Evolutionary conservation across 176 grass and related monocot genomes (phyloP), one percentile per base, ranked within the genome.

Genomic region (Tillandsia fasciculata): DNA sequence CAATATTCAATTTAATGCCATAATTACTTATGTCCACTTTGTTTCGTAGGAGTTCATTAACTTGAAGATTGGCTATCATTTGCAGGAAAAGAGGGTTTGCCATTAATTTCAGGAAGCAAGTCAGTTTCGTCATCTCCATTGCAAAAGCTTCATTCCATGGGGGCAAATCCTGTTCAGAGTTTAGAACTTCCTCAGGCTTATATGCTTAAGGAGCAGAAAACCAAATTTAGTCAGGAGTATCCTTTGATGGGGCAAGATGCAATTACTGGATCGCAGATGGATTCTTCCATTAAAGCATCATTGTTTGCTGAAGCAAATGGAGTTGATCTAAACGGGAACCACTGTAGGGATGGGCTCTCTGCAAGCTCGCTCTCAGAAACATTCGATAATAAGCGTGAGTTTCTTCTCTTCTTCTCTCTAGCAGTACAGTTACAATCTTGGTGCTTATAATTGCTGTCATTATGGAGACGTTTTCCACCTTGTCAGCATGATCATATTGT

Each of bases 341-440:
- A 72, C 73, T 87, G 85, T 12, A 79, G 92, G 53, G 85, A 87
- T 72, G 83, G 83, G 0, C 71, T 83, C 78, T 87, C 90, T 73
- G 91, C 93, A 58, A 87, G 88, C 70, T 92, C 89, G 22, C 70
- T 96, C 2, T 85, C 88, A 2, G 86, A 90, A 49, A 85, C 85
- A 64, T 86, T 96, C 64, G 83, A 87, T 42, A 85, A 80, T 75
- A 96, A 89, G 85, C 69, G 89, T 96, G 74, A 80, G 81, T 17
- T 8, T 48, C 23, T 74, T 68, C 69, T 57, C 63, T 66, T 68
- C 71, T 56, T 65, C 49, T 67, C 53, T 77, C 33, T 61, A 23
- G 3, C 66, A 28, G 27, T 75, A 53, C n/a, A 79, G 49, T 14
- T 64, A 52, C 67, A 54, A 12, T 50, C 26, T 8, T 66, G 56